Evolutionary conservation across 1,139 yeast species (phyloP), one percentile per base, ranked within the genome.

Genomic region (Yamadazyma atlantica): DNA sequence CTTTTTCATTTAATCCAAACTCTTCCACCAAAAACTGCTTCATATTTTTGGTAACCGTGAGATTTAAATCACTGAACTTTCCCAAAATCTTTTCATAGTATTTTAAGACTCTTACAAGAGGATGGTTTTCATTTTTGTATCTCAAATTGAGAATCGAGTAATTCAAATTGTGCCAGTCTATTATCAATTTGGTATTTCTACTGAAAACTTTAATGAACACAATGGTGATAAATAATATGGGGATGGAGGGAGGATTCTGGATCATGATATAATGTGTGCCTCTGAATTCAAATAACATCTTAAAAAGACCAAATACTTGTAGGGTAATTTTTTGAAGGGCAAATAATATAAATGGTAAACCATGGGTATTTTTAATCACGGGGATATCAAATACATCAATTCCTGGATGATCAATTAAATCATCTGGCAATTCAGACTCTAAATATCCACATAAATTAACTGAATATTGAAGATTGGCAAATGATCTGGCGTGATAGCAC

Each of bases 101-200:
- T 46, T 66, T 76, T 50, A 87, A 75, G 2, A 80, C 30, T 34
- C 63, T 60, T 2, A 90, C 96, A 42, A 87, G 58, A 0, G 83
- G 81, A 53, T 87, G 89, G 35, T 54, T 58, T 35, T 61, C 53
- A 46, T 75, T 74, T 4, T 69, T 51, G 51, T 79, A 78, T 47
- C 81, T 80, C 50, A 92, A 60, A 39, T 85, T 83, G 44, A 94
- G 65, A 22, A 94, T 87, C 1, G 95, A 77, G 60, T 80, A 92
- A 37, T 95, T 96, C 50, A 94, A 69, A 58, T 94, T 94, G 60
- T 94, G 99, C 98, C 98, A 94, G 61, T 94, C 99, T 39, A 94
- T 78, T 14, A 92, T 73, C 27, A 92, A 64, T 50, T 75, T 62
- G 1, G 86, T 78, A 4, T 79, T 66, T 8, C 84, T 78, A 34